Conservation (phyloP, 306 rosid genomes). For the Quercus bicolor region DNA sequence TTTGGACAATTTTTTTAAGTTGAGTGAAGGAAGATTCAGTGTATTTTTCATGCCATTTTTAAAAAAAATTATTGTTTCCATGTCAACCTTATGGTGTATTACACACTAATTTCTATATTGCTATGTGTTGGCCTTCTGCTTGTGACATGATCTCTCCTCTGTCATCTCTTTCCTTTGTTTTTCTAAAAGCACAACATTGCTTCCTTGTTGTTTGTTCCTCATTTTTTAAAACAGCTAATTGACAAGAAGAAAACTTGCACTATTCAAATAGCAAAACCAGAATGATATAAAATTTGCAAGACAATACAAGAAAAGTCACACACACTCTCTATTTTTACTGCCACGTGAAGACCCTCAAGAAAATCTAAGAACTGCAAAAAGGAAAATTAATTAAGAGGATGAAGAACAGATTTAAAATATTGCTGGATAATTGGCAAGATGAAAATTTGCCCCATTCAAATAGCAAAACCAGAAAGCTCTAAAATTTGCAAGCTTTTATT, state of each 20-base stretch:
- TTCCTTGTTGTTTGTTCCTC: neutral
- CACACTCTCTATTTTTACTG: too few relatives aligned
- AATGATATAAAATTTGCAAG: too few relatives aligned
- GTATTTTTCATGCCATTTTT: neutral
- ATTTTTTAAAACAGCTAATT: neutral
- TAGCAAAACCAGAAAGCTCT: neutral
- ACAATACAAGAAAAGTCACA: too few relatives aligned
- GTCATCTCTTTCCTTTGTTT: slow-evolving; percentile 2
- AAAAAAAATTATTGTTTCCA: neutral
- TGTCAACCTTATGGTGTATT: slow-evolving; percentile 11
- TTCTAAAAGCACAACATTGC: neutral
- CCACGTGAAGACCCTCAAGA: too few relatives aligned
- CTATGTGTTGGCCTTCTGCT: slow-evolving; percentile 3
- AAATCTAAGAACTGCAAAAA: too few relatives aligned
- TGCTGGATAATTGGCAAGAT: neutral
- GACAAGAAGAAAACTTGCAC: neutral
- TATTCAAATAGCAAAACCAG: too few relatives aligned
- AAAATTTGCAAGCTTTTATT: neutral
- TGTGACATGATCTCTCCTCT: slow-evolving; percentile 6
- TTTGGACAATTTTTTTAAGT: neutral
- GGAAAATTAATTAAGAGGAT: neutral
- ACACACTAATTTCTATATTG: neutral
- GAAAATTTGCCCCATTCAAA: neutral
- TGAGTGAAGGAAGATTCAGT: neutral
- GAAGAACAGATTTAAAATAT: neutral